Evolutionary conservation across 2,329 filamentous ascomycete species (phyloP).

Genomic region (Septoria petroselini): DNA sequence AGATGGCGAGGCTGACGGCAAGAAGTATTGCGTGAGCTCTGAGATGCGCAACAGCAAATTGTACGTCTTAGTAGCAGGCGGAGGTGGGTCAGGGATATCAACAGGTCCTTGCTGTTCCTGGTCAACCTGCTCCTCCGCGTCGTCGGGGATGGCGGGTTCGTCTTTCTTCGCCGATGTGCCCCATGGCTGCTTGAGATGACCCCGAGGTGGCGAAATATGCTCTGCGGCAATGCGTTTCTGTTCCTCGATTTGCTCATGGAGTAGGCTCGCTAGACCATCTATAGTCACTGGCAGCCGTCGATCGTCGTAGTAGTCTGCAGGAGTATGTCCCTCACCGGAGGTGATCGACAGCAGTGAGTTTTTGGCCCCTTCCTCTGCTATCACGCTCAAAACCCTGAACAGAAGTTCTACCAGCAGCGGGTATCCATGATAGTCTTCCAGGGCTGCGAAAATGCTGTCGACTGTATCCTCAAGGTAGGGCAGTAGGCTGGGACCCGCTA

Average conservation of each 20-base stretch:
- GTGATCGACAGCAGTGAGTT: constrained; percentile 49
- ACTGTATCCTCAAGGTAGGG: constrained; percentile 91
- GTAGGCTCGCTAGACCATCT: constrained; percentile 42
- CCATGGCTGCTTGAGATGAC: constrained; percentile 34
- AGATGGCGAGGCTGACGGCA: constrained; percentile 77
- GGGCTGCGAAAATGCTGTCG: constrained; percentile 81
- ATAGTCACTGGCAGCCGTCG: constrained; percentile 39
- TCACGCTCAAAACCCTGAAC: constrained; percentile 75
- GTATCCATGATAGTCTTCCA: constrained; percentile 97
- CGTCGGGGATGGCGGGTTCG: constrained; percentile 21
- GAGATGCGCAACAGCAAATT: constrained; percentile 78
- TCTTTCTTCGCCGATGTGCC: constrained; percentile 33
- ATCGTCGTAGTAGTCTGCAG: constrained; percentile 11
- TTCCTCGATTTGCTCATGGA: constrained; percentile 21
- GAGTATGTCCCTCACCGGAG: constrained; percentile 22
- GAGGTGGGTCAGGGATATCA: constrained; percentile 42
- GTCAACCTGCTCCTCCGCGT: constrained; percentile 28
- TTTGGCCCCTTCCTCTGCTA: constrained; percentile 77
- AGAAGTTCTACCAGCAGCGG: constrained; percentile 78
- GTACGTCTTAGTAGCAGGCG: constrained; percentile 73
- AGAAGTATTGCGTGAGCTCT: constrained; percentile 80
- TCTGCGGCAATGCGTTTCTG: constrained; percentile 24
- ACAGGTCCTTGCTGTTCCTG: constrained; percentile 29
- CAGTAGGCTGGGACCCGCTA: constrained; percentile 76
- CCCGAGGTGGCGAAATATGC: constrained; percentile 36